A percentile compares a stretch with the other conserved stretches of the same genome.
Conservation (phyloP, 352 stramenopile genomes). For the Globisporangium recalcitrans region DNA sequence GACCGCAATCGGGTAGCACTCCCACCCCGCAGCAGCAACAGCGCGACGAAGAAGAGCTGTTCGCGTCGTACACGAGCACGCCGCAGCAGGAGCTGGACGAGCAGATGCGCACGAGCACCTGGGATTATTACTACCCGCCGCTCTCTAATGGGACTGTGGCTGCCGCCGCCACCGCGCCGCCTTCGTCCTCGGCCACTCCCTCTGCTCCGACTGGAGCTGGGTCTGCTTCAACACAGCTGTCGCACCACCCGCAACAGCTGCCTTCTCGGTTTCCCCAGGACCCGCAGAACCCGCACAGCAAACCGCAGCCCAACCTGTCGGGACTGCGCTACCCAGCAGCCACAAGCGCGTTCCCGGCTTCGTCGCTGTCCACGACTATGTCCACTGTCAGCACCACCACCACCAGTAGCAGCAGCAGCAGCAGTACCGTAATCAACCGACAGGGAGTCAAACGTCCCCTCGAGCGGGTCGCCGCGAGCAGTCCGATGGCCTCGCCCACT, state of each 20-base stretch:
- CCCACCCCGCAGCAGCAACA: slow-evolving; percentile 9
- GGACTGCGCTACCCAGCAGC: slow-evolving; percentile 6
- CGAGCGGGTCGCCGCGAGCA: slow-evolving; percentile 19
- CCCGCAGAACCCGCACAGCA: not conserved
- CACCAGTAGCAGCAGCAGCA: slow-evolving; percentile 9
- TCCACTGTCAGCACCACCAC: slow-evolving; percentile 6
- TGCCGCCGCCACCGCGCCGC: not conserved
- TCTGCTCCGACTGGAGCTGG: slow-evolving; percentile 1
- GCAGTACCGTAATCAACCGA: slow-evolving; percentile 3
- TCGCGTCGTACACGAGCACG: slow-evolving; percentile 32
- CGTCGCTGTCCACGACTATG: slow-evolving; percentile 11
- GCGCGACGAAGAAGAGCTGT: slow-evolving; percentile 53
- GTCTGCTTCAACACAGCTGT: slow-evolving; percentile 8
- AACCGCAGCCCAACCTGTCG: slow-evolving; percentile 5
- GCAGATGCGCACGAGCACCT: slow-evolving; percentile 19
- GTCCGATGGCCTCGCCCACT: slow-evolving; percentile 38
- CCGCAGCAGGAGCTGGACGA: slow-evolving; percentile 32
- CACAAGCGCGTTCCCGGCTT: slow-evolving; percentile 15
- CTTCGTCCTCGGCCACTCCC: not conserved
- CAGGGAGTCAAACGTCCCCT: slow-evolving; percentile 44
- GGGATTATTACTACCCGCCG: slow-evolving; percentile 44
- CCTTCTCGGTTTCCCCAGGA: slow-evolving; percentile 17
- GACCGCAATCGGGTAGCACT: slow-evolving; percentile 11
- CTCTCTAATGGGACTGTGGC: slow-evolving; percentile 4
- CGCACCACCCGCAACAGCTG: slow-evolving; percentile 13